Percentiles rank a stretch among this genome's conserved stretches.
Conservation (phyloP, 1,284 basidiomycete genomes). For the Gomphus sp. region DNA sequence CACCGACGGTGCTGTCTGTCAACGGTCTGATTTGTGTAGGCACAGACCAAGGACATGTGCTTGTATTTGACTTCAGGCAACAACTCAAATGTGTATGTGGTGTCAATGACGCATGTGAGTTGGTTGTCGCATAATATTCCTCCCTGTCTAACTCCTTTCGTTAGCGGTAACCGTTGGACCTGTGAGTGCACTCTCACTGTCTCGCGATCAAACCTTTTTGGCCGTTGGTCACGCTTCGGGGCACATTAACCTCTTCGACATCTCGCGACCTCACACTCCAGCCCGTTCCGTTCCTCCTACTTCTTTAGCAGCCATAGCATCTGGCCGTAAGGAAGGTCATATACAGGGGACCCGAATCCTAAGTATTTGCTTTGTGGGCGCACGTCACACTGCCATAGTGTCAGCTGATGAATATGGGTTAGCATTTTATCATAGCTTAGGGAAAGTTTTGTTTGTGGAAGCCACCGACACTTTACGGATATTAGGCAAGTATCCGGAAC, state of each 20-base stretch:
- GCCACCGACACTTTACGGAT: constrained; percentile 93
- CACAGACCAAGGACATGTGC: constrained; percentile 67
- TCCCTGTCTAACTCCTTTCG: constrained; percentile 9
- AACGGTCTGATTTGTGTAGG: constrained; percentile 90
- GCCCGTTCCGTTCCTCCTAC: constrained; percentile 70
- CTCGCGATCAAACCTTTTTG: constrained; percentile 89
- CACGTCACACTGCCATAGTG: constrained; percentile 88
- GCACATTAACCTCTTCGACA: constrained; percentile 81
- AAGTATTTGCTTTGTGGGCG: constrained; percentile 86
- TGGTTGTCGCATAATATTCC: constrained; percentile 7
- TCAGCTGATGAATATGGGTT: constrained; percentile 88
- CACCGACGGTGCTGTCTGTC: constrained; percentile 75
- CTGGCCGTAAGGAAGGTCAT: constrained; percentile 92
- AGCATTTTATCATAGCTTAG: constrained; percentile 92
- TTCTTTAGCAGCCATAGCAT: constrained; percentile 51
- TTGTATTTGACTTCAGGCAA: constrained; percentile 90
- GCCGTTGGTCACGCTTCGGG: constrained; percentile 86
- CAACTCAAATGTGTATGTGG: constrained; percentile 74
- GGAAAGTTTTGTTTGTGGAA: constrained; percentile 92
- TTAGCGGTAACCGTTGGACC: constrained; percentile 58
- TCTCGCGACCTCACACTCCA: constrained; percentile 59
- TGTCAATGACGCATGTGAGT: constrained; percentile 53
- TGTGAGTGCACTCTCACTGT: constrained; percentile 88
- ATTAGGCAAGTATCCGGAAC: constrained; percentile 81
- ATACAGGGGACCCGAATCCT: constrained; percentile 79